Conservation (phyloP, 1,139 yeast genomes). For the Geotrichum histeridarum region DNA sequence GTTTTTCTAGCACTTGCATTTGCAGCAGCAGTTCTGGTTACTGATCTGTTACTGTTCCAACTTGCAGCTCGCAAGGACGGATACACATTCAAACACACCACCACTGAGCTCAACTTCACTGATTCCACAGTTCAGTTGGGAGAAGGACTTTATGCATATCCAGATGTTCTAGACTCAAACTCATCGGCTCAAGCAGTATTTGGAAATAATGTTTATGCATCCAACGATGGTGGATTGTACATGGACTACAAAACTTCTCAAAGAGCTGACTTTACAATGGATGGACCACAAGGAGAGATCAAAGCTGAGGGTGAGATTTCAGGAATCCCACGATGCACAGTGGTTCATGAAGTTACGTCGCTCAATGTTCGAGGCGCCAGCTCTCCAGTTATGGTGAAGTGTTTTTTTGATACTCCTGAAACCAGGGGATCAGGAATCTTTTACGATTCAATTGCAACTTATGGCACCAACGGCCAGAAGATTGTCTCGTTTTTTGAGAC, state of each 20-base stretch:
- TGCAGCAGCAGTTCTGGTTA: not conserved
- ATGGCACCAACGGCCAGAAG: not conserved
- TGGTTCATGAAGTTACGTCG: not conserved
- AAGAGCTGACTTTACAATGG: not conserved
- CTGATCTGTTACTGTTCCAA: constrained; percentile 8
- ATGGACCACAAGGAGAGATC: constrained; percentile 1
- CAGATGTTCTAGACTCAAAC: constrained; percentile 1
- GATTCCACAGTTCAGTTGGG: not conserved
- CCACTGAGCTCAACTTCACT: not conserved
- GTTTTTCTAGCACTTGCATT: not conserved
- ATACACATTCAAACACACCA: not conserved
- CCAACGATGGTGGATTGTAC: not conserved
- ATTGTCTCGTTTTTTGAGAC: not conserved
- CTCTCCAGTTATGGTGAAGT: not conserved
- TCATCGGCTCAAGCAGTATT: not conserved
- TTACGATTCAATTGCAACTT: not conserved
- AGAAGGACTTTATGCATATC: not conserved
- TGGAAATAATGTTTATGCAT: not conserved
- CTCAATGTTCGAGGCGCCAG: not conserved
- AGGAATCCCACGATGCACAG: constrained; percentile 2
- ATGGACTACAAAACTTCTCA: not conserved
- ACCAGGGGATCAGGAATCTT: not conserved
- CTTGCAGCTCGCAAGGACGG: not conserved
- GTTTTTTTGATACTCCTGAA: not conserved
- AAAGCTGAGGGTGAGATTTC: not conserved